Evolutionary conservation across 192 early-diverging fungal genomes (phyloP).

Genomic region (Entomortierella beljakovae): DNA sequence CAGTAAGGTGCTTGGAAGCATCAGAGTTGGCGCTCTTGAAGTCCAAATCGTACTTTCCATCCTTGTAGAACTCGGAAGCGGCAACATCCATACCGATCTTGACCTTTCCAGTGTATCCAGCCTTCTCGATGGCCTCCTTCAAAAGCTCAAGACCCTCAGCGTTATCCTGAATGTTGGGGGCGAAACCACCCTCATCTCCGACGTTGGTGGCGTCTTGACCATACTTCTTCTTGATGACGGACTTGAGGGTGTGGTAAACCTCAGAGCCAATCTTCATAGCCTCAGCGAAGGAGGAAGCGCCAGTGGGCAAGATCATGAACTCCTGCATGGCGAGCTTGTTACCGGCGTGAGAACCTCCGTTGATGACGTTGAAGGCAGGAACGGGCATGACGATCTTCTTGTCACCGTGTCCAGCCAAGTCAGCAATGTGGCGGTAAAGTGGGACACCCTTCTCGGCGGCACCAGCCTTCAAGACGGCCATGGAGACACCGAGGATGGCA

Average conservation of each 20-base stretch:
- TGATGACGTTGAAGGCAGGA: conserved; percentile 2
- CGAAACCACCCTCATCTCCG: background rate
- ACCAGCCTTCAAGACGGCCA: too few relatives aligned
- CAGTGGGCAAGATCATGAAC: background rate
- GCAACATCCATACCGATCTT: background rate
- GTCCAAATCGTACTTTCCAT: conserved; percentile 1
- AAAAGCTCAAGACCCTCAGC: conserved; percentile 2
- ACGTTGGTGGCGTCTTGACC: background rate
- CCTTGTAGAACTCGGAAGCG: conserved; percentile 2
- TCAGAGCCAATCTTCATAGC: background rate
- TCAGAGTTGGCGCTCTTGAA: background rate
- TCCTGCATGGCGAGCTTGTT: conserved; percentile 1
- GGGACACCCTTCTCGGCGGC: too few relatives aligned
- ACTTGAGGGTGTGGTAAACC: conserved; percentile 2
- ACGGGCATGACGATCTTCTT: background rate
- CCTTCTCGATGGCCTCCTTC: background rate
- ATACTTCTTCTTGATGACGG: conserved; percentile 2
- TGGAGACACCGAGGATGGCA: background rate
- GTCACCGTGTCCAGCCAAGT: too few relatives aligned
- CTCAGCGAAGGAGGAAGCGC: background rate
- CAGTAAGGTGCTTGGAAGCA: background rate
- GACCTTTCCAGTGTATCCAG: conserved; percentile 1
- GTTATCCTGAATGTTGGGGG: conserved; percentile 1
- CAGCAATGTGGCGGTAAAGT: too few relatives aligned
- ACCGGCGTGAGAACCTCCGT: conserved; percentile 1